Conservation (phyloP, 2,329 filamentous ascomycete species). For the Paraphoma sp. region DNA sequence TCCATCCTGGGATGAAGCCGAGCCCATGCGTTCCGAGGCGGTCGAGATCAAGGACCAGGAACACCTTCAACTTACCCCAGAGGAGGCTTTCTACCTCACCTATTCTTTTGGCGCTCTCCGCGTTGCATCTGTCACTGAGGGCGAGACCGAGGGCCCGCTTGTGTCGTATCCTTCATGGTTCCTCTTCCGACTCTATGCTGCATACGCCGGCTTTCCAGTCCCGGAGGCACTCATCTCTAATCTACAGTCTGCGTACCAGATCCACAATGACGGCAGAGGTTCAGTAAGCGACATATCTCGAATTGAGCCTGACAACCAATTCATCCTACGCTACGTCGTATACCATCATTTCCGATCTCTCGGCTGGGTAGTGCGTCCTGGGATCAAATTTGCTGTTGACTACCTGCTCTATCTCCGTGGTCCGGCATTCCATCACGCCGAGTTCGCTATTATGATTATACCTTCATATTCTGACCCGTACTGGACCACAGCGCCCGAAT, state of each 20-base stretch:
- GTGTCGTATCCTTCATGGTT: constrained; percentile 46
- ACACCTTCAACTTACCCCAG: constrained; percentile 87
- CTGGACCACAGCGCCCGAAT: constrained; percentile 65
- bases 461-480: constrained; percentile 78
- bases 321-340: constrained; percentile 84
- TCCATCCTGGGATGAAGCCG: constrained; percentile 11
- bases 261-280: constrained; percentile 12
- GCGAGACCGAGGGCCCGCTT: constrained; percentile 54
- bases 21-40: constrained; percentile 5
- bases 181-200: constrained; percentile 65
- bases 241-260: constrained; percentile 20
- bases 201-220: constrained; percentile 69
- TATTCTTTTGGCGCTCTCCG: constrained; percentile 80
- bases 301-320: constrained; percentile 78
- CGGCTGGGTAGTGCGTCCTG: constrained; percentile 91
- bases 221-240: constrained; percentile 16
- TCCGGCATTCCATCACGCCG: constrained; percentile 92
- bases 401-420: constrained; percentile 94
- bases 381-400: constrained; percentile 94
- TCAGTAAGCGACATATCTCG: constrained; percentile 20
- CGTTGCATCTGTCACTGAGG: constrained; percentile 60
- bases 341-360: constrained; percentile 97
- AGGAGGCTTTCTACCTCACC: constrained; percentile 89
- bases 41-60: constrained; percentile 62
- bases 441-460: constrained; percentile 85